Evolutionary conservation across 1,284 basidiomycete genomes (phyloP).

Genomic region (Wallemia ichthyophaga): DNA sequence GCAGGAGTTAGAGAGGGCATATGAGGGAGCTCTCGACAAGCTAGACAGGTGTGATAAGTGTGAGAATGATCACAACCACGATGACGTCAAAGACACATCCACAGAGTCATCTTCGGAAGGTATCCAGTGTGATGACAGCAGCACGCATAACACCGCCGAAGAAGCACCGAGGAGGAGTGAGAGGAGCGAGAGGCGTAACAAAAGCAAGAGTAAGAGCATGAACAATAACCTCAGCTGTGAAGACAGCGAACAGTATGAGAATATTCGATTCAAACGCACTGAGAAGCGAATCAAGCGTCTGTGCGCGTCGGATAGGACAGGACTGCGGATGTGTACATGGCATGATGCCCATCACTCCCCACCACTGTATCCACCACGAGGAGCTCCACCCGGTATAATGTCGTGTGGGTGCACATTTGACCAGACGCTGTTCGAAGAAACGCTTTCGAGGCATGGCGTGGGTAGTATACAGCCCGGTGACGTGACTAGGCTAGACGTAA

Average conservation of each 20-base stretch:
- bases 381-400: slow-evolving; percentile 37
- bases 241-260: neutral
- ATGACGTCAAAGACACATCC: neutral
- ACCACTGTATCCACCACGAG: slow-evolving; percentile 38
- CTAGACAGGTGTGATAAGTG: neutral
- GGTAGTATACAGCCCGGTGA: slow-evolving; percentile 52
- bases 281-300: slow-evolving; percentile 33
- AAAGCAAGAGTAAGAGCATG: too few species aligned
- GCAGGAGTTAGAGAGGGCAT: neutral
- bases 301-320: slow-evolving; percentile 49
- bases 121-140: neutral
- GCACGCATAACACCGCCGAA: neutral
- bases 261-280: neutral
- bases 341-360: slow-evolving; percentile 53
- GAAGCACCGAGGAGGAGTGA: neutral
- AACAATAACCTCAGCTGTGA: slow-evolving; percentile 5
- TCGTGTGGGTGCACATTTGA: slow-evolving; percentile 54
- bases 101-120: neutral
- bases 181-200: too few species aligned
- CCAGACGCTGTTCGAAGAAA: slow-evolving; percentile 53
- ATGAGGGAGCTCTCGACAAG: neutral
- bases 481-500: slow-evolving; percentile 53
- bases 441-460: slow-evolving; percentile 36
- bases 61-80: neutral
- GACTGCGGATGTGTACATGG: slow-evolving; percentile 56